These are phyloP conservation scores for Aspergillus sp. DNA, from an alignment of 2,329 filamentous ascomycete genomes.

Conservation along the genomic window DNA sequence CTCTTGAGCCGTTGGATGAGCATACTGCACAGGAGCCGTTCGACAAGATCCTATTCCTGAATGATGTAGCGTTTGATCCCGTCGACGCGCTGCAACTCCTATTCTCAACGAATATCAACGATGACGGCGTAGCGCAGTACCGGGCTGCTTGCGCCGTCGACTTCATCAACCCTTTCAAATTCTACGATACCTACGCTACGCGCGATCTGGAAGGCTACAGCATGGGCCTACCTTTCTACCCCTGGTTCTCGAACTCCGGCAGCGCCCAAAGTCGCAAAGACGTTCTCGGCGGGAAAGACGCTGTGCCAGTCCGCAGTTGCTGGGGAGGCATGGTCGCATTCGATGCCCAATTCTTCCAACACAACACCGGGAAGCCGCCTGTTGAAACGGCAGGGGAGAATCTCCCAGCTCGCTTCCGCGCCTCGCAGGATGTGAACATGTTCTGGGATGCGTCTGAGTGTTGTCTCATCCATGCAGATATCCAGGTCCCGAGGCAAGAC, in stretches of 20 bases:
- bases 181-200: slow-evolving; percentile 75
- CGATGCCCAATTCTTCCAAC: slow-evolving; percentile 48
- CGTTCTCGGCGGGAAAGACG: slow-evolving; percentile 57
- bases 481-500: slow-evolving; percentile 35
- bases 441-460: slow-evolving; percentile 67
- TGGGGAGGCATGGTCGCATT: slow-evolving; percentile 72
- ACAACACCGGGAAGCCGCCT: background rate
- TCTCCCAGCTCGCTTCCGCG: slow-evolving; percentile 55
- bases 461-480: slow-evolving; percentile 56
- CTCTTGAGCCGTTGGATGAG: slow-evolving; percentile 61
- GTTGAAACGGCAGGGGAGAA: slow-evolving; percentile 1
- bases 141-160: slow-evolving; percentile 73
- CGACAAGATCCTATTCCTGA: slow-evolving; percentile 61
- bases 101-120: slow-evolving; percentile 58
- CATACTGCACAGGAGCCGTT: slow-evolving; percentile 40
- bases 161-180: slow-evolving; percentile 70
- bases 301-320: slow-evolving; percentile 70
- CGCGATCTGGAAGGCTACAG: slow-evolving; percentile 68
- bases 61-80: slow-evolving; percentile 66
- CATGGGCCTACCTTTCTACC: slow-evolving; percentile 70
- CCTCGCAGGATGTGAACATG: slow-evolving; percentile 51
- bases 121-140: slow-evolving; percentile 58
- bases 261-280: slow-evolving; percentile 59
- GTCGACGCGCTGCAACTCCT: slow-evolving; percentile 61
- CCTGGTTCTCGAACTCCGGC: slow-evolving; percentile 62